Conservation (phyloP, 2,329 filamentous ascomycete species). For the Ascochyta koolunga region DNA sequence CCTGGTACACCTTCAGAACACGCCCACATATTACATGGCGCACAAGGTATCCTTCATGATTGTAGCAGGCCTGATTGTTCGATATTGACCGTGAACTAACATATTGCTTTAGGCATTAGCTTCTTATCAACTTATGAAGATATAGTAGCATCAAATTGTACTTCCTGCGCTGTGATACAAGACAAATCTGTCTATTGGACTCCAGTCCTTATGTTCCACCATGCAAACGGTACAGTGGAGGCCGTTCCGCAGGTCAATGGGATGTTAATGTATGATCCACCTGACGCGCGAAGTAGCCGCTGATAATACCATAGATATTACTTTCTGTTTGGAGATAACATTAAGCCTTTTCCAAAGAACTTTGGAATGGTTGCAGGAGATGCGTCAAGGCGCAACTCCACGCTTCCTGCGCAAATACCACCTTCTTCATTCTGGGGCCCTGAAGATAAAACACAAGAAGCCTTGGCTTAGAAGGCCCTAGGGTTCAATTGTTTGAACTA, state of each 20-base stretch:
- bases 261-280: not conserved
- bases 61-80: not conserved
- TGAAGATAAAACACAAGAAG: constrained; percentile 14
- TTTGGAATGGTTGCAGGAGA: no score
- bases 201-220: not conserved
- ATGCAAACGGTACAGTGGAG: not conserved
- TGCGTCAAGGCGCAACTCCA: no score
- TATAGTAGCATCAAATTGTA: no score
- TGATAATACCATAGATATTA: not conserved
- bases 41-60: not conserved
- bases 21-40: constrained; percentile 61
- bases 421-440: constrained; percentile 12
- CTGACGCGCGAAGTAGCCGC: not conserved
- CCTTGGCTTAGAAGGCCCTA: constrained; percentile 21
- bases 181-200: no score
- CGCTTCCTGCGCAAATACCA: no score
- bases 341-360: not conserved
- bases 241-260: not conserved
- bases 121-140: no score
- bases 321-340: not conserved
- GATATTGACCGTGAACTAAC: no score
- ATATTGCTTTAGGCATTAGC: no score
- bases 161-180: no score
- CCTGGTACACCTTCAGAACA: constrained; percentile 67
- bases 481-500: constrained; percentile 23